Evolutionary conservation across 371 early-diverging fungal species (phyloP).

Genomic region (Enterocytospora artemiae): DNA sequence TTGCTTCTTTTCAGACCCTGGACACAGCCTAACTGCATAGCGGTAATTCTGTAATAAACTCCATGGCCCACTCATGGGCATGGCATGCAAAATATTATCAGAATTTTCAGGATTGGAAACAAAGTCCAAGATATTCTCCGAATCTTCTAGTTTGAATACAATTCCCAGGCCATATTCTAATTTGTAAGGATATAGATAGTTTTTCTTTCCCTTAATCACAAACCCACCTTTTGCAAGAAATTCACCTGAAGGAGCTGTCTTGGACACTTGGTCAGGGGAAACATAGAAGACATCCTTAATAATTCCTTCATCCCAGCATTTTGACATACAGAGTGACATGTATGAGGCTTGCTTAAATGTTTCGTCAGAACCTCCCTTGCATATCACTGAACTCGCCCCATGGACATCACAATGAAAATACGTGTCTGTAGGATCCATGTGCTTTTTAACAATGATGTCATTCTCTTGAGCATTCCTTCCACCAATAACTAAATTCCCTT

Average conservation of each 20-base stretch:
- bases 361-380: constrained; percentile 36
- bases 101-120: constrained; percentile 9
- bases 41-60: constrained; percentile 71
- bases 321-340: constrained; percentile 80
- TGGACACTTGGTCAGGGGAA: constrained; percentile 72
- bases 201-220: constrained; percentile 89
- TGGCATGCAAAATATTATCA: constrained; percentile 69
- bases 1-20: constrained; percentile 87
- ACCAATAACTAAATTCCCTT: constrained; percentile 80
- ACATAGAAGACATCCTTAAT: constrained; percentile 92
- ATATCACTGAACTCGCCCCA: constrained; percentile 76
- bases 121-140: constrained; percentile 14
- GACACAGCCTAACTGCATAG: constrained; percentile 81
- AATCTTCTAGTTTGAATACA: constrained; percentile 62
- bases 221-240: constrained; percentile 83
- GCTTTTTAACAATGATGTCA: constrained; percentile 76
- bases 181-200: constrained; percentile 71
- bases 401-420: constrained; percentile 89
- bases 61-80: constrained; percentile 90
- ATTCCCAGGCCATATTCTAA: constrained; percentile 89
- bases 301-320: constrained; percentile 91
- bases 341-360: constrained; percentile 76
- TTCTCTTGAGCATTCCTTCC: constrained; percentile 91
- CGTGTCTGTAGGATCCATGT: constrained; percentile 63
- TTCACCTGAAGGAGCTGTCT: constrained; percentile 88